Evolutionary conservation across 192 early-diverging fungal species (phyloP).

Genomic region (Mortierella hygrophila): DNA sequence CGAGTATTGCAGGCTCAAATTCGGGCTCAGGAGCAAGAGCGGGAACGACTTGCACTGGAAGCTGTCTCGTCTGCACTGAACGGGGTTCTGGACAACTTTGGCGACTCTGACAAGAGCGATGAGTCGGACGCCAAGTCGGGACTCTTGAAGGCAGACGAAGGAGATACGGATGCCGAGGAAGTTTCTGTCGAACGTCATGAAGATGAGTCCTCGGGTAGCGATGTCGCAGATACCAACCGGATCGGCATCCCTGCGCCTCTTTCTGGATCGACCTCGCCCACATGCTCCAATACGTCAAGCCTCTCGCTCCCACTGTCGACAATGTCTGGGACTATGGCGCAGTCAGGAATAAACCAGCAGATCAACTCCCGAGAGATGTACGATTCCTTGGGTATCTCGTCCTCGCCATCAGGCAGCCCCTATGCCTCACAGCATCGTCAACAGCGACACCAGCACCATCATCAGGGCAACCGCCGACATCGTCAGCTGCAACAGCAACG

Average conservation of each 20-base stretch:
- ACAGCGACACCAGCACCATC: slow-evolving; percentile 14
- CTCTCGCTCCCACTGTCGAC: slow-evolving; percentile 40
- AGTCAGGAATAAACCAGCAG: not conserved
- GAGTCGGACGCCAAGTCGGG: slow-evolving; percentile 48
- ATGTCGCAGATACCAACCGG: not conserved
- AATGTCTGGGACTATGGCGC: not conserved
- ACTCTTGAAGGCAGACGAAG: slow-evolving; percentile 44
- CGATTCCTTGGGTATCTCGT: not conserved
- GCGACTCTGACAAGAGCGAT: slow-evolving; percentile 23
- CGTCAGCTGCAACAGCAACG: slow-evolving; percentile 23
- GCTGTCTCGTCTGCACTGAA: slow-evolving; percentile 44
- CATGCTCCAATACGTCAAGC: slow-evolving; percentile 31
- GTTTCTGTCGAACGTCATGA: slow-evolving; percentile 18
- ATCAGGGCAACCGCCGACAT: slow-evolving; percentile 19
- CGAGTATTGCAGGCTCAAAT: slow-evolving; percentile 15
- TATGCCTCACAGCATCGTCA: not conserved
- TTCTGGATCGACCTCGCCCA: slow-evolving; percentile 38
- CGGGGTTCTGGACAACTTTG: slow-evolving; percentile 36
- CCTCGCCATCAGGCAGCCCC: slow-evolving; percentile 8
- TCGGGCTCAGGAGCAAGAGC: slow-evolving; percentile 31
- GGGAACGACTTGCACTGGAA: slow-evolving; percentile 41
- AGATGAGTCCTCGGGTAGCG: slow-evolving; percentile 23
- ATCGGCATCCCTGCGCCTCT: not conserved
- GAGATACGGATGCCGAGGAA: slow-evolving; percentile 51
- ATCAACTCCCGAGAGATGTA: slow-evolving; percentile 8